Evolutionary conservation across 2,329 filamentous ascomycete genomes (phyloP).

Genomic region (Venturia nashicola): DNA sequence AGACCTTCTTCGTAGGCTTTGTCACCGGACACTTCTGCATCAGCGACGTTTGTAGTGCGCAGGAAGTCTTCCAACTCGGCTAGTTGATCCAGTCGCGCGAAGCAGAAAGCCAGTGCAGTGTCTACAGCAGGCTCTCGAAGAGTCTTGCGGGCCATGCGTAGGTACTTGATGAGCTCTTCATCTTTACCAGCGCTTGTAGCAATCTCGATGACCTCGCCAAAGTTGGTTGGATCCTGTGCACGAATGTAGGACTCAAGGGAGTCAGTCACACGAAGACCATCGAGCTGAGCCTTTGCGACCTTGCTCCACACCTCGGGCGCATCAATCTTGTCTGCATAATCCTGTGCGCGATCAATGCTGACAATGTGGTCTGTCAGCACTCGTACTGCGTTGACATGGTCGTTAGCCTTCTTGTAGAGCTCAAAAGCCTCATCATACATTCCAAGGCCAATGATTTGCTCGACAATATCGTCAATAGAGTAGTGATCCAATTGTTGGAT

Average conservation of each 20-base stretch:
- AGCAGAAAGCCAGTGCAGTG: constrained; percentile 87
- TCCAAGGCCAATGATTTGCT: constrained; percentile 87
- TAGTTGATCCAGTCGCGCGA: constrained; percentile 81
- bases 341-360: constrained; percentile 92
- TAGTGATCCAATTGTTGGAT: constrained; percentile 85
- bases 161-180: constrained; percentile 90
- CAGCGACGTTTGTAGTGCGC: constrained; percentile 82
- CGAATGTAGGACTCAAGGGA: constrained; percentile 96
- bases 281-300: constrained; percentile 94
- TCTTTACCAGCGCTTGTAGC: constrained; percentile 94
- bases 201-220: constrained; percentile 90
- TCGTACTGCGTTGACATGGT: constrained; percentile 74
- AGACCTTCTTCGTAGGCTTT: constrained; percentile 92
- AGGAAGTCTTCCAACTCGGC: constrained; percentile 94
- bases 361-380: constrained; percentile 94
- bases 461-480: constrained; percentile 82
- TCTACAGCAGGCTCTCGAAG: constrained; percentile 88
- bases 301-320: constrained; percentile 94
- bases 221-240: constrained; percentile 84
- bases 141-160: constrained; percentile 96
- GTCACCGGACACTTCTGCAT: constrained; percentile 93
- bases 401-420: constrained; percentile 95
- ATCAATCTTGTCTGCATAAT: constrained; percentile 90
- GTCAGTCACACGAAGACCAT: constrained; percentile 85
- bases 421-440: constrained; percentile 91